phyloP scores from a whole-genome alignment of 305 asterid genomes.

The Fraxinus dipetala region DNA sequence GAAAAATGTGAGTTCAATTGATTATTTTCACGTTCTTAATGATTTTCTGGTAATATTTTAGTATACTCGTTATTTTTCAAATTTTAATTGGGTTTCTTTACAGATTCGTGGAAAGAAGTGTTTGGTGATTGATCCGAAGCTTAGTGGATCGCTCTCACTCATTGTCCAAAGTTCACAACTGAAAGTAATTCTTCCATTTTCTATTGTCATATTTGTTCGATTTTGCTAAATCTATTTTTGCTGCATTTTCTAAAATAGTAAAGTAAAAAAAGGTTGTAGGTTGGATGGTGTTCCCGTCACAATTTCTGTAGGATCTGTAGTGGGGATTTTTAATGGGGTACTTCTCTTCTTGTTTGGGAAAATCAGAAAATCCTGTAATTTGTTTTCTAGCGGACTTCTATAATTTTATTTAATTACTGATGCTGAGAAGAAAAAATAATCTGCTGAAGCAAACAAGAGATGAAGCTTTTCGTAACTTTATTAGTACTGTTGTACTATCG shows the following conservation, averaged over 20 bases:
- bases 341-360: not conserved
- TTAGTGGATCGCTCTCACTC: conserved; percentile 80
- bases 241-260: not conserved
- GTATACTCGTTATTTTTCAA: not conserved
- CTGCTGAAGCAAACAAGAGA: not conserved
- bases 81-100: not conserved
- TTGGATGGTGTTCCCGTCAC: not conserved
- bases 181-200: conserved; percentile 44
- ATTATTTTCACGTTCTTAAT: not conserved
- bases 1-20: conserved; percentile 55
- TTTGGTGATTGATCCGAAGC: conserved; percentile 89
- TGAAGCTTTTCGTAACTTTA: not conserved
- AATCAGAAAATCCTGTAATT: not conserved
- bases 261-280: not conserved
- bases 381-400: not conserved
- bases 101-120: conserved; percentile 95
- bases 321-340: not conserved
- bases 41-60: conserved; percentile 1
- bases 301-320: not conserved
- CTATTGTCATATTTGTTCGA: not conserved
- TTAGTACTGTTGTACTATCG: not conserved
- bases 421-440: not conserved
- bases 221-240: not conserved
- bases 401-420: conserved; percentile 1
- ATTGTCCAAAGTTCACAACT: conserved; percentile 80